These are phyloP conservation scores for Scedosporium dehoogii DNA, from an alignment of 2,329 filamentous ascomycete genomes.

Conservation along the genomic window DNA sequence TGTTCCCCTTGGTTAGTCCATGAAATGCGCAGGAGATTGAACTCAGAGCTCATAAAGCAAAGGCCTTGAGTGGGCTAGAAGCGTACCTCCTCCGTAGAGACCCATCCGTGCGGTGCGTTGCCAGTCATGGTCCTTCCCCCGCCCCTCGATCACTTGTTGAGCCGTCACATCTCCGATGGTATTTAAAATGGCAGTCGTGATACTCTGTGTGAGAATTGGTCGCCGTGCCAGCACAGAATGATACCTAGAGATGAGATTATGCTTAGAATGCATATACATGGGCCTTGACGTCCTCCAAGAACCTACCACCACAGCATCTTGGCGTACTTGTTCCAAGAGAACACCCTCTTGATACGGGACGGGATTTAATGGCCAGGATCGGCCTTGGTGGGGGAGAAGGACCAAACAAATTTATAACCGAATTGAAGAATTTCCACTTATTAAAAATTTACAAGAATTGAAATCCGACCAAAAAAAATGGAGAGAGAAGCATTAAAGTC, in stretches of 20 bases:
- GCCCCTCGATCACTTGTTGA: conserved; percentile 82
- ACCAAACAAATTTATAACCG: not conserved
- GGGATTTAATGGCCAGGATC: not conserved
- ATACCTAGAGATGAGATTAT: conserved; percentile 52
- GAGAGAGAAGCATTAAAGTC: not conserved
- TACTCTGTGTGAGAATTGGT: conserved; percentile 80
- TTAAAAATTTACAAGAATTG: not conserved
- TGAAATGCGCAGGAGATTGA: not conserved
- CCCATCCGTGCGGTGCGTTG: conserved; percentile 68
- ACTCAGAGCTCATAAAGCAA: not conserved
- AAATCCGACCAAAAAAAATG: not conserved
- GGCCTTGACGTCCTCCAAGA: not conserved
- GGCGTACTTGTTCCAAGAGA: not conserved
- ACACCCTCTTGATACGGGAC: not conserved
- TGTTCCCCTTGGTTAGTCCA: conserved; percentile 18
- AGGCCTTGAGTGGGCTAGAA: not conserved
- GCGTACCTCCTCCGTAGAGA: conserved; percentile 65
- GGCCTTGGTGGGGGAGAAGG: not conserved
- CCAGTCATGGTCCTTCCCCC: conserved; percentile 64
- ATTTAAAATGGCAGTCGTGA: conserved; percentile 88
- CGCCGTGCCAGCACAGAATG: conserved; percentile 69
- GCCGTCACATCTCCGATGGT: conserved; percentile 84
- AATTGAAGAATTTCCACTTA: not conserved
- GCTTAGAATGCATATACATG: not conserved
- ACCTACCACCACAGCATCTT: not conserved